phyloP scores from a whole-genome alignment of 2,329 filamentous ascomycete species.

The Alternaria solani region DNA sequence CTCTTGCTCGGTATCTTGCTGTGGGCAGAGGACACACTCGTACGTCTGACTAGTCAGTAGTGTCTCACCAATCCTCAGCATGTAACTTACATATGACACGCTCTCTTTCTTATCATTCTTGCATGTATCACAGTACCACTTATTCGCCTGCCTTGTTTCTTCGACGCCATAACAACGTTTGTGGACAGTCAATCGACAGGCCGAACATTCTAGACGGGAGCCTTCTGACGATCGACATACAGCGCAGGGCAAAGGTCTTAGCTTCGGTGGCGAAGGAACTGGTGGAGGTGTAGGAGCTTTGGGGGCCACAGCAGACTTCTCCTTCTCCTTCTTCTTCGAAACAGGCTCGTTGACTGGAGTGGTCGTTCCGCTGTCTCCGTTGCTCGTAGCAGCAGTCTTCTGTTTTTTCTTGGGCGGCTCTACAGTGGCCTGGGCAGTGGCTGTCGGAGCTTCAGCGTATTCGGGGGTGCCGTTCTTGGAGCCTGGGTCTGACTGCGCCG shows the following conservation, averaged over 20 bases:
- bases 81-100: slow-evolving; percentile 78
- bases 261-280: slow-evolving; percentile 78
- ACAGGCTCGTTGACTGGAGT: slow-evolving; percentile 53
- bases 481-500: slow-evolving; percentile 43
- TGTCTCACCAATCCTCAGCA: not conserved
- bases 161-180: slow-evolving; percentile 91
- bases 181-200: slow-evolving; percentile 92
- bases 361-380: slow-evolving; percentile 59
- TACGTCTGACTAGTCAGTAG: slow-evolving; percentile 66
- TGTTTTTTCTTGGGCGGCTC: slow-evolving; percentile 69
- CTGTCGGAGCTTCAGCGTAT: slow-evolving; percentile 35
- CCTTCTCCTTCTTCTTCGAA: slow-evolving; percentile 50
- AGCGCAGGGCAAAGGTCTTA: slow-evolving; percentile 81
- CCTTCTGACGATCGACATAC: slow-evolving; percentile 78
- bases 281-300: slow-evolving; percentile 64
- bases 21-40: slow-evolving; percentile 89
- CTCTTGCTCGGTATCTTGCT: slow-evolving; percentile 81
- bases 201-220: slow-evolving; percentile 72
- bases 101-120: slow-evolving; percentile 90
- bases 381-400: slow-evolving; percentile 55
- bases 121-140: slow-evolving; percentile 97
- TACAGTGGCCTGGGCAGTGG: slow-evolving; percentile 33
- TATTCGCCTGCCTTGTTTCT: slow-evolving; percentile 68
- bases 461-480: slow-evolving; percentile 38
- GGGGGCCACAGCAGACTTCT: slow-evolving; percentile 57